A percentile compares a stretch with the other conserved stretches of the same genome.
Conservation (phyloP, 352 stramenopile species). For the Phytopythium montanum region DNA sequence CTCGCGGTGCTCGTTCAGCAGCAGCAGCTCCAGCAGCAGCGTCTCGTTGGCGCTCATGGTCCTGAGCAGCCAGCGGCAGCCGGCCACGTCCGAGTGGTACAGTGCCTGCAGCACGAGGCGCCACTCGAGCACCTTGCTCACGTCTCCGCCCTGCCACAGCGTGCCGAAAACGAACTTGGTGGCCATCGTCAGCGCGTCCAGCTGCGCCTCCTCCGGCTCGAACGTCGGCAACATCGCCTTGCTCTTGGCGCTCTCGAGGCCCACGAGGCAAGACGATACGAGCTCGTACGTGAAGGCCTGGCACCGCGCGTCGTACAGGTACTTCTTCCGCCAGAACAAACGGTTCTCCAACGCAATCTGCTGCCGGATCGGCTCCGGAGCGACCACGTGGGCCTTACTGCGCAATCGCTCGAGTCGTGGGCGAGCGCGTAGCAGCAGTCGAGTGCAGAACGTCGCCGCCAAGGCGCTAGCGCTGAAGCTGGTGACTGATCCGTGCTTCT, state of each 20-base stretch:
- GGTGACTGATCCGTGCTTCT: constrained; percentile 9
- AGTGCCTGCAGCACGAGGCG: constrained; percentile 56
- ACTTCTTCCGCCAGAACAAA: constrained; percentile 85
- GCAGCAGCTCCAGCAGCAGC: constrained; percentile 68
- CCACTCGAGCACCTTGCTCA: constrained; percentile 75
- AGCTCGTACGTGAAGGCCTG: constrained; percentile 82
- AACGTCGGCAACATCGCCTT: constrained; percentile 45
- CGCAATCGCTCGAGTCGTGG: constrained; percentile 42
- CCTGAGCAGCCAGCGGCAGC: constrained; percentile 69
- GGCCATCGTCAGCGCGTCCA: constrained; percentile 71
- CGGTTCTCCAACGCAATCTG: constrained; percentile 81
- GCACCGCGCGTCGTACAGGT: constrained; percentile 72
- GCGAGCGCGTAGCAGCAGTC: constrained; percentile 26
- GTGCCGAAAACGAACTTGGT: constrained; percentile 88
- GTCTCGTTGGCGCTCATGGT: constrained; percentile 58
- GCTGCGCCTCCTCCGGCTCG: constrained; percentile 58
- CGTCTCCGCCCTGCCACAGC: constrained; percentile 76
- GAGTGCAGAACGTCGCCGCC: constrained; percentile 35
- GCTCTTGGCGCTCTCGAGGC: constrained; percentile 31
- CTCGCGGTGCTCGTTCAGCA: constrained; percentile 62
- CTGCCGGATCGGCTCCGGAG: constrained; percentile 65
- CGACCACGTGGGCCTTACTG: constrained; percentile 46
- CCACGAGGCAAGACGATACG: constrained; percentile 52
- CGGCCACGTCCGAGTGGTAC: constrained; percentile 67
- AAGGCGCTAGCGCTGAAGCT: constrained; percentile 23